phyloP scores from a whole-genome alignment of 768 basidiomycete genomes.

The Boletus coccyginus region DNA sequence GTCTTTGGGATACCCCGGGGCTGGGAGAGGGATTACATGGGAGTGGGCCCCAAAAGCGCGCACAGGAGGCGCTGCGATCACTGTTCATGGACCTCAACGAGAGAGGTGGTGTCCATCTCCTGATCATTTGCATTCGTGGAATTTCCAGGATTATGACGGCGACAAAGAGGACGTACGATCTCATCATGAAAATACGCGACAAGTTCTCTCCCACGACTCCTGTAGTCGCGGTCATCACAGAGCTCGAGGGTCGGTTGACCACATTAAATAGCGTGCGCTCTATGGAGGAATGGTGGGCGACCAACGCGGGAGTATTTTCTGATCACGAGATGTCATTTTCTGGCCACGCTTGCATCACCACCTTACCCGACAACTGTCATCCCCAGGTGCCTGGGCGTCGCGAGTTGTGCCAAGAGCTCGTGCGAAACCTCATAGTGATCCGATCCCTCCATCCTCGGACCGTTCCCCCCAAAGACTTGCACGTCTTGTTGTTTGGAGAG shows the following conservation, averaged over 20 bases:
- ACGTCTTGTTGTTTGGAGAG: conserved; percentile 42
- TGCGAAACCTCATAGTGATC: conserved; percentile 15
- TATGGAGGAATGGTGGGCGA: conserved; percentile 40
- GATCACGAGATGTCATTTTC: conserved; percentile 30
- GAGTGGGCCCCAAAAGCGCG: conserved; percentile 13
- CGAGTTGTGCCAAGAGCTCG: conserved; percentile 16
- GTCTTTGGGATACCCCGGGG: conserved; percentile 33
- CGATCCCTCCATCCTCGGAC: conserved; percentile 18
- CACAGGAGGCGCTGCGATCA: conserved; percentile 19
- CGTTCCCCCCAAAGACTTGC: conserved; percentile 18
- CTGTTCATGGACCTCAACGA: conserved; percentile 23
- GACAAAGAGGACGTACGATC: conserved; percentile 19
- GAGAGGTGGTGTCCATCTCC: conserved; percentile 22
- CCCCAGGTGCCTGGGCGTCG: conserved; percentile 21
- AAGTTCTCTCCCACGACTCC: conserved; percentile 15
- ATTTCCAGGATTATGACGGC: conserved; percentile 12
- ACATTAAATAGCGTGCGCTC: conserved; percentile 7
- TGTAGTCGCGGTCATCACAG: conserved; percentile 31
- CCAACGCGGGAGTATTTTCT: conserved; percentile 28
- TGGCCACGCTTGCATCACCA: conserved; percentile 40
- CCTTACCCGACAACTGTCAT: conserved; percentile 21
- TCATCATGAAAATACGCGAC: conserved; percentile 15
- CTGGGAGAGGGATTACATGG: conserved; percentile 24
- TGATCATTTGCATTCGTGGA: conserved; percentile 28
- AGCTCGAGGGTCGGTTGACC: conserved; percentile 26